Evolutionary conservation across 371 early-diverging fungal genomes (phyloP), one percentile per base, ranked within the genome.

Genomic region (Lichtheimia corymbifera): DNA sequence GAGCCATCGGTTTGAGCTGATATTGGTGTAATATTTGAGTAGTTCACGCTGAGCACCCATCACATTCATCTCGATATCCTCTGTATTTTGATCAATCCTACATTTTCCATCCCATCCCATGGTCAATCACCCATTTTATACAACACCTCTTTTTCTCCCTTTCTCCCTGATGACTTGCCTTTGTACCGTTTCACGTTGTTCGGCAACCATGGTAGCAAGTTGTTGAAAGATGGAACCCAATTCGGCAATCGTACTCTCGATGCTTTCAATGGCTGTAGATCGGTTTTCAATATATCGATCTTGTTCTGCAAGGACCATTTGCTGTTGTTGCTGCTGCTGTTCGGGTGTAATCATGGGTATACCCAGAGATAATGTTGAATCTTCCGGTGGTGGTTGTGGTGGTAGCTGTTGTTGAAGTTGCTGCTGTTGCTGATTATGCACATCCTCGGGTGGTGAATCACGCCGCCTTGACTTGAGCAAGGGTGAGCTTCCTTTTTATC

Each of bases 201-300:
- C 94, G 3, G 96, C 91, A 4, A 98, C 92, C 89, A 98, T 92
- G 12, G 87, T 85, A 0, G 97, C 94, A 59, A 98, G 77, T 60
- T 97, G 93, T 67, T 93, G 94, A 72, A 96, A 98, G 24, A 98
- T 96, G 54, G 90, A 86, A 14, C 98, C 99, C n/a, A 98, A 84
- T 70, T 98, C 99, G 0, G 95, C 92, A 59, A 98, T 95, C 1
- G 99, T 98, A 12, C 93, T 89, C 63, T 98, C 99, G 56, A 98
- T 97, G 15, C 92, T 88, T 64, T 93, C 93, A 56, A 98, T 97
- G 1, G 99, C 97, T 3, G 89, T 86, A 0, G 89, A 84, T 50
- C 99, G 81, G 50, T 85, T 85, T 58, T 97, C 94, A 51, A 96
- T 80, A 70, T 95, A 93, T 59, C 85, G 79, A 59, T 86, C 77